Base-by-base conservation (phyloP, 1,284 basidiomycete genomes). In the Malassezia yamatoensis region DNA sequence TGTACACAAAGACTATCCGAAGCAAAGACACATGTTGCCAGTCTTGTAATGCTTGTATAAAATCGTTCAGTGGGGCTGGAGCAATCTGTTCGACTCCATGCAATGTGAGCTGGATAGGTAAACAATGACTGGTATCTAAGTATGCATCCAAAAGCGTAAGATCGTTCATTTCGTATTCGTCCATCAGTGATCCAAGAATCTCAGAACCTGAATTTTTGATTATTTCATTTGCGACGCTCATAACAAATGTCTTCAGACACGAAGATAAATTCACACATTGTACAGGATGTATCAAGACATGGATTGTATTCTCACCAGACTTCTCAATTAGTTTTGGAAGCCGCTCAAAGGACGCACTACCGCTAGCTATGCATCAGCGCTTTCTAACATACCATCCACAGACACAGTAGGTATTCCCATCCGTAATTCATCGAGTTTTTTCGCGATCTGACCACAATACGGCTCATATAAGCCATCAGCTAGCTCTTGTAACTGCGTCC, bases 41-140 rank as follows among this genome's bases (percentile, higher is more conserved):
- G 6, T 21, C 6, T 12, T 48, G 18, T 8, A 58, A 5, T 1
- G 48, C 41, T 9, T 43, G 34, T 2, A 58, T 46, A 7, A 47
- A 32, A 18, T 58, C 55, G 24, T 58, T 58, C 13, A 58, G 36
- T 16, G 43, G 35, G 5, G 44, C 46, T 11, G 41, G n/a, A 9
- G 46, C 18, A 45, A 46, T 52, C 18, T 39, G 45, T 39, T 58
- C 49, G 16, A 49, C 2, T 24, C 51, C 24, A n/a, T 44, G n/a
- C 1, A 58, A 13, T 2, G 45, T 5, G 13, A 58, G 44, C 15
- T 48, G n/a, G 11, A 58, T 39, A 13, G 43, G 24, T 11, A 10
- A 6, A n/a, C 21, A 16, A 9, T 9, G 7, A 1, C 34, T 18
- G 20, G 49, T n/a, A 2, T 29, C 18, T 15, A 16, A 52, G 33